These are phyloP conservation scores for Papiliotrema flavescens DNA, from an alignment of 1,284 basidiomycete genomes.

Conservation along the genomic window DNA sequence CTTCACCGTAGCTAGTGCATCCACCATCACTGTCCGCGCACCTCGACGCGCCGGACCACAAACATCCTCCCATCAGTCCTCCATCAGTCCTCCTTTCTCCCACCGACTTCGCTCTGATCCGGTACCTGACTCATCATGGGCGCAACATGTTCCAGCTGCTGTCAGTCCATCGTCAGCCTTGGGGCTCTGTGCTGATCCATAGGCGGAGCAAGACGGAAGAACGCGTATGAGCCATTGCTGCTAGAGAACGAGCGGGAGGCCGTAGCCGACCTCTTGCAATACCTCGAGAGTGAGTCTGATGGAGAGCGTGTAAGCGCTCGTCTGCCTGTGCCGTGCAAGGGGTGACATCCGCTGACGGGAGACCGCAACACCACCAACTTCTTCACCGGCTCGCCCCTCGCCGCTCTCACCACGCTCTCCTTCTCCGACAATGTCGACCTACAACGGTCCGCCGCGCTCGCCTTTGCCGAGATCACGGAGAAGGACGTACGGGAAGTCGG, in stretches of 20 bases:
- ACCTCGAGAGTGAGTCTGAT: constrained; percentile 80
- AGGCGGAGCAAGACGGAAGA: constrained; percentile 47
- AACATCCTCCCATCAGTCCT: not conserved
- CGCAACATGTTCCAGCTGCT: constrained; percentile 40
- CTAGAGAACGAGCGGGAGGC: constrained; percentile 98
- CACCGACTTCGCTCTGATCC: not conserved
- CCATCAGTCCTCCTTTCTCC: constrained; percentile 6
- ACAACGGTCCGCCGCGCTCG: constrained; percentile 94
- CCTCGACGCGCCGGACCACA: not conserved
- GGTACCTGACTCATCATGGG: constrained; percentile 25
- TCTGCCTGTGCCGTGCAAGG: not conserved
- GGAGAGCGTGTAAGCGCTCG: too few species aligned
- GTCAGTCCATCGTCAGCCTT: constrained; percentile 11
- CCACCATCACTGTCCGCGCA: not conserved
- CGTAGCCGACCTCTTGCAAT: constrained; percentile 94
- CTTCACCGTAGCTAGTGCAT: not conserved
- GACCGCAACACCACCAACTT: constrained; percentile 95
- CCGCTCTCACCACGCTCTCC: constrained; percentile 91
- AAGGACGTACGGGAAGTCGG: constrained; percentile 98
- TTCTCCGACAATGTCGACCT: constrained; percentile 99
- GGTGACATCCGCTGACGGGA: constrained; percentile 40
- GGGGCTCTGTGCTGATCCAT: not conserved
- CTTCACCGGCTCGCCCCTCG: constrained; percentile 86
- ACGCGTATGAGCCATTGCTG: constrained; percentile 87
- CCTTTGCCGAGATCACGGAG: constrained; percentile 99